Percentiles rank a stretch among this genome's conserved stretches.
Evolutionary conservation across 2,329 filamentous ascomycete genomes (phyloP).

Genomic region (Neofusicoccum kwambonambiense): DNA sequence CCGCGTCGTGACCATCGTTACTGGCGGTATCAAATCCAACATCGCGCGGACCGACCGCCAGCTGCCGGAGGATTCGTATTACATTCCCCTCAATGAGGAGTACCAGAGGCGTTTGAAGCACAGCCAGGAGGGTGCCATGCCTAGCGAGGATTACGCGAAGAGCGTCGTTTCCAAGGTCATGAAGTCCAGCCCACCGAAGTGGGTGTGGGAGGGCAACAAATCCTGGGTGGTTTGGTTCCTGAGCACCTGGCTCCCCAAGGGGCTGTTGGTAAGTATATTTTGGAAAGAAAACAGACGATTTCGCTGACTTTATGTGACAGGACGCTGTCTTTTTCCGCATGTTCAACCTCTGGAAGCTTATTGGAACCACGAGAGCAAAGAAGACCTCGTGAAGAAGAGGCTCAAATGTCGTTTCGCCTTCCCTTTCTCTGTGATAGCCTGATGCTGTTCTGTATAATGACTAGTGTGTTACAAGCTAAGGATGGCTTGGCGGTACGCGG

Average conservation of each 20-base stretch:
- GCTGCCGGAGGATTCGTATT: constrained; percentile 50
- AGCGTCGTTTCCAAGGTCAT: constrained; percentile 56
- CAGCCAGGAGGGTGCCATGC: constrained; percentile 54
- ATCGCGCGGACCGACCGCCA: constrained; percentile 54
- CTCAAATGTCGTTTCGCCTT: too few relatives aligned
- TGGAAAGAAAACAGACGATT: not conserved
- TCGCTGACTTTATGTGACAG: constrained; percentile 24
- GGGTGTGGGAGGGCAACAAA: constrained; percentile 35
- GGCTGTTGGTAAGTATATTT: constrained; percentile 33
- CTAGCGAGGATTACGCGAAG: constrained; percentile 53
- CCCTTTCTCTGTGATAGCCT: too few relatives aligned
- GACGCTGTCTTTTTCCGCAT: constrained; percentile 49
- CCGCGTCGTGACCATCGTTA: constrained; percentile 50
- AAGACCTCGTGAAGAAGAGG: constrained; percentile 23
- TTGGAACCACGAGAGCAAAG: constrained; percentile 33
- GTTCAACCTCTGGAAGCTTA: constrained; percentile 53
- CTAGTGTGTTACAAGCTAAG: too few relatives aligned
- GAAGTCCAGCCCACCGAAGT: constrained; percentile 27
- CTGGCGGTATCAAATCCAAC: constrained; percentile 60
- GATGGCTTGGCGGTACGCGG: too few relatives aligned
- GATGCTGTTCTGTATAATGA: too few relatives aligned
- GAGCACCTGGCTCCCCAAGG: constrained; percentile 47
- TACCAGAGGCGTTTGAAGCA: constrained; percentile 54
- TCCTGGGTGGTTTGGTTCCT: constrained; percentile 50
- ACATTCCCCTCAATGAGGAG: constrained; percentile 51